These are phyloP conservation scores for Termitomyces sp. DNA, from an alignment of 768 basidiomycete genomes.

Conservation along the genomic window DNA sequence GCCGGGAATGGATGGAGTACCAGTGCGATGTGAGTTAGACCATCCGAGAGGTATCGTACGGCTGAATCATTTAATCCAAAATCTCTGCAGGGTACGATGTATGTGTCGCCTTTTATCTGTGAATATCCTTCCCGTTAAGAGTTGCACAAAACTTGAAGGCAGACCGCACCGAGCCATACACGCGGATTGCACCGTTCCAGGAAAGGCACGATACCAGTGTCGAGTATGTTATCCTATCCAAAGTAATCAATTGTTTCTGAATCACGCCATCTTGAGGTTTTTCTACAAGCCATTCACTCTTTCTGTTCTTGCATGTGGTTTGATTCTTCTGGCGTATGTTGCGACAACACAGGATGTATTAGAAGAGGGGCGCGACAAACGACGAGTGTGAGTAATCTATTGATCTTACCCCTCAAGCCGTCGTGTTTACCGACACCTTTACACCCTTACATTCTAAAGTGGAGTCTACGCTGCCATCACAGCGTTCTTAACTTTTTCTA, in stretches of 20 bases:
- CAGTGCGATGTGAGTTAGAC: slow-evolving; percentile 71
- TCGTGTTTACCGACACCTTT: neutral
- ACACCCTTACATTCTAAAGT: slow-evolving; percentile 28
- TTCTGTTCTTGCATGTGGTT: slow-evolving; percentile 60
- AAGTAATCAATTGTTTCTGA: slow-evolving; percentile 9
- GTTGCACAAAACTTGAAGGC: slow-evolving; percentile 41
- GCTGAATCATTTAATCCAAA: slow-evolving; percentile 9
- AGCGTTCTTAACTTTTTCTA: slow-evolving; percentile 75
- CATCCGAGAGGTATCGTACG: neutral
- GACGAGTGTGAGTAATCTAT: slow-evolving; percentile 56
- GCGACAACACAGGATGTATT: slow-evolving; percentile 83
- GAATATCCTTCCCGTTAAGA: slow-evolving; percentile 15
- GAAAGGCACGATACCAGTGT: slow-evolving; percentile 78
- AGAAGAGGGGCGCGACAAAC: slow-evolving; percentile 77
- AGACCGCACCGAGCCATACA: slow-evolving; percentile 78
- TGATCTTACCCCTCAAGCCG: neutral
- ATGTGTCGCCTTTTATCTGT: slow-evolving; percentile 28
- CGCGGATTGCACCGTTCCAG: slow-evolving; percentile 78
- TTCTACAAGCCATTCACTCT: slow-evolving; percentile 84
- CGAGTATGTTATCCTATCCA: slow-evolving; percentile 45
- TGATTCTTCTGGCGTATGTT: slow-evolving; percentile 70
- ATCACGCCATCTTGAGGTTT: slow-evolving; percentile 44
- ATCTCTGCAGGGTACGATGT: slow-evolving; percentile 75
- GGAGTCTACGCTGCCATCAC: slow-evolving; percentile 72
- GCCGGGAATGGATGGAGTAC: slow-evolving; percentile 67